Base-by-base conservation (phyloP, 306 rosid genomes). In the Cucumis melo region DNA sequence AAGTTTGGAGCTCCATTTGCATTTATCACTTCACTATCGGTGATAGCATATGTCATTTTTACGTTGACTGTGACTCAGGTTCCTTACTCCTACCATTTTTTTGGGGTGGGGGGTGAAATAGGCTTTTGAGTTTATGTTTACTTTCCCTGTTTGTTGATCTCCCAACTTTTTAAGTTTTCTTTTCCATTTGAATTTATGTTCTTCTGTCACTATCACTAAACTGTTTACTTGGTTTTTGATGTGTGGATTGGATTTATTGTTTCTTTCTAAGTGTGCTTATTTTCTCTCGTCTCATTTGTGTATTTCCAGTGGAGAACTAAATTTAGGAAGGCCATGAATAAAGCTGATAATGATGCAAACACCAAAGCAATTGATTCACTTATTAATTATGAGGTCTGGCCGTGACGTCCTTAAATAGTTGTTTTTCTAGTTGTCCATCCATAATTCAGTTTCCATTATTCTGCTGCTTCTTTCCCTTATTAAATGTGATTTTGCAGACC, bases 1-100 rank as follows among this genome's bases (percentile, higher is more conserved):
- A 90, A 92, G 73, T 92, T 92, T 82, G 97, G 96, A 83, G 93
- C 97, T 76, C 92, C 97, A 73, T 94, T 94, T 87, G 99, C 96
- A 0, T 86, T 90, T 91, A 94, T 94, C 85, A 94, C 99, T 41
- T 94, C 97, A 44, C 85, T 92, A 27, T 94, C 99, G 54, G 99
- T 94, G 81, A 91, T 93, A 86, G 97, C 99, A 59, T 94, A 94
- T 76, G 80, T 94, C 75, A 24, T 64, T 64, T 94, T 94, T 76
- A 94, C 99, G 59, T 86, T 94, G 83, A 67, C 89, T 53, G 86
- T 87, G 80, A 94, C 99, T 56, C 99, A 94, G 99, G 99, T 94
- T 87, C 53, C 34, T 68, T 78, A 66, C 74, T 81, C 55, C 80
- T 20, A 63, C 74, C 54, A 19, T 32, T 32, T 32, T 32, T 27